Conservation (phyloP, 495 filamentous ascomycete genomes). For the Cudoniella acicularis region DNA sequence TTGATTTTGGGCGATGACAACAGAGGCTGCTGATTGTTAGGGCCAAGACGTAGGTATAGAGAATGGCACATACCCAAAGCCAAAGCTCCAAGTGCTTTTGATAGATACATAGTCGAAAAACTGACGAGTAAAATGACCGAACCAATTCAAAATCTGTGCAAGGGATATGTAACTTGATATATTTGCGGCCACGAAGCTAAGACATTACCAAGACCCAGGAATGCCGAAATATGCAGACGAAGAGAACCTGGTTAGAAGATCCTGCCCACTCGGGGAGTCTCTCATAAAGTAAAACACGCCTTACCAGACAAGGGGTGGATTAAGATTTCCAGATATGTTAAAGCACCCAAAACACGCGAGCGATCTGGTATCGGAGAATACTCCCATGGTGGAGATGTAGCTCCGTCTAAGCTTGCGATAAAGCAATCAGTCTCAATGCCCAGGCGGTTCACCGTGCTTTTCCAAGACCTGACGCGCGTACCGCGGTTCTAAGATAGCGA, state of each 20-base stretch:
- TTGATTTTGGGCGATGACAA: slow-evolving; percentile 13
- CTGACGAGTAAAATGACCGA: no score
- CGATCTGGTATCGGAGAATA: not conserved
- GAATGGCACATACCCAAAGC: slow-evolving; percentile 18
- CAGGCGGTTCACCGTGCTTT: not conserved
- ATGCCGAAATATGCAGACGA: not conserved
- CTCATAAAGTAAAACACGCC: not conserved
- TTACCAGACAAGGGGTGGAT: not conserved
- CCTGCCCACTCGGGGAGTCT: not conserved
- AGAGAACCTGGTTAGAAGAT: not conserved
- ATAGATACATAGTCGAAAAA: not conserved
- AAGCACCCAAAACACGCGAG: not conserved
- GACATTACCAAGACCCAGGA: not conserved
- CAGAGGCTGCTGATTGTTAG: not conserved
- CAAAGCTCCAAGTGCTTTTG: slow-evolving; percentile 2
- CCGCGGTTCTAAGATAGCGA: not conserved
- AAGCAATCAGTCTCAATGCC: not conserved
- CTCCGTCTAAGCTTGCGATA: no score
- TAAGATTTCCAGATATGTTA: not conserved
- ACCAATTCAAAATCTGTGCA: not conserved
- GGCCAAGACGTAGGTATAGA: not conserved
- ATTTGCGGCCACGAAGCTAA: not conserved
- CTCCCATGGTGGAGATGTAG: not conserved
- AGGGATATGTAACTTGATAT: not conserved
- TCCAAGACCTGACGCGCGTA: not conserved